Conservation (phyloP, 768 basidiomycete genomes). For the Tephrocybe sp. region DNA sequence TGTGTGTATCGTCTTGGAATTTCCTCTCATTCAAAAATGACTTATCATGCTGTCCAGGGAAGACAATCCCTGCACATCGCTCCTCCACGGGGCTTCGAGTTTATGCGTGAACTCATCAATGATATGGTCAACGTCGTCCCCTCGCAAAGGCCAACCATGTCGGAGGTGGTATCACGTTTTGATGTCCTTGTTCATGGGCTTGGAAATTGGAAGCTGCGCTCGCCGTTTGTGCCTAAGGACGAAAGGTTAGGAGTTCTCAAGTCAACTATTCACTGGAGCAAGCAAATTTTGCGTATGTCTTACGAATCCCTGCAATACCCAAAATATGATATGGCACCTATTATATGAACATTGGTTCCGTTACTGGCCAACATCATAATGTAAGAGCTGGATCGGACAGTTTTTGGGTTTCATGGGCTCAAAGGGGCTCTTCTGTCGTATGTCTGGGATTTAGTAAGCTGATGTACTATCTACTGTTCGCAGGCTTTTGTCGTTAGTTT, state of each 20-base stretch:
- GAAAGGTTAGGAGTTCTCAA: neutral
- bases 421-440: too few relatives aligned
- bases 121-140: too few relatives aligned
- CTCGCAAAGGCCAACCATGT: constrained; percentile 28
- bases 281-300: neutral
- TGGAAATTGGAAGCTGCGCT: too few relatives aligned
- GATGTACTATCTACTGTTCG: too few relatives aligned
- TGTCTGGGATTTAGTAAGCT: too few relatives aligned
- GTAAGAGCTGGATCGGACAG: too few relatives aligned
- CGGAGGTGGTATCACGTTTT: constrained; percentile 27
- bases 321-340: too few relatives aligned
- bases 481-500: too few relatives aligned
- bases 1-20: constrained; percentile 5
- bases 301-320: neutral
- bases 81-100: constrained; percentile 17
- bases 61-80: neutral
- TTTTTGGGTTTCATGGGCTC: too few relatives aligned
- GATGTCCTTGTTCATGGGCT: constrained; percentile 18
- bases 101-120: constrained; percentile 16
- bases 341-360: too few relatives aligned
- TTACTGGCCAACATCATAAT: too few relatives aligned
- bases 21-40: neutral
- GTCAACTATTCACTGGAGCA: neutral
- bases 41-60: constrained; percentile 3
- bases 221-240: constrained; percentile 18